These are phyloP conservation scores for Trypanosoma mega DNA, from an alignment of 208 protist genomes.

Conservation along the genomic window DNA sequence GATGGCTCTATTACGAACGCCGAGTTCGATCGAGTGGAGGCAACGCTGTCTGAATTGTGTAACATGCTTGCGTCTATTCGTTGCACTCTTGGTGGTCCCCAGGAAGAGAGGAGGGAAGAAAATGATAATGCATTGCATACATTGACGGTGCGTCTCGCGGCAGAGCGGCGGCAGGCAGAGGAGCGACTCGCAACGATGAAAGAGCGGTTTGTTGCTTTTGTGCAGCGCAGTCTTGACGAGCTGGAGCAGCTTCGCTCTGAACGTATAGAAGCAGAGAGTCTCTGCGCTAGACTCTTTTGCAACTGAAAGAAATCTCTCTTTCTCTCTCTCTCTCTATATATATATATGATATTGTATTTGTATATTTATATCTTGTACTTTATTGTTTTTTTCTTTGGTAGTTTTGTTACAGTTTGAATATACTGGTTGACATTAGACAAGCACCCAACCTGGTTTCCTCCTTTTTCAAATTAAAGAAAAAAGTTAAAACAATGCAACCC, in stretches of 20 bases:
- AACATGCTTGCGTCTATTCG: too few relatives aligned
- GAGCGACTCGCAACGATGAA: conserved; percentile 9
- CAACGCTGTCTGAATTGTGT: too few relatives aligned
- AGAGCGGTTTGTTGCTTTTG: conserved; percentile 11
- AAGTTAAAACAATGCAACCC: too few relatives aligned
- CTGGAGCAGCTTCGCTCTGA: conserved; percentile 15
- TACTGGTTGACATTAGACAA: too few relatives aligned
- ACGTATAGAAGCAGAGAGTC: conserved; percentile 14
- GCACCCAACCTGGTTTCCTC: too few relatives aligned
- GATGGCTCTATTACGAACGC: too few relatives aligned
- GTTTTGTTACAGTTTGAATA: too few relatives aligned
- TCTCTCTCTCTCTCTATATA: background rate
- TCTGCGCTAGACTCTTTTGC: conserved; percentile 13
- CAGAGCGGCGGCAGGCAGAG: conserved; percentile 10
- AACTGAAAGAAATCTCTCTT: conserved; percentile 2
- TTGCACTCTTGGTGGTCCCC: background rate
- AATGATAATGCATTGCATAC: too few relatives aligned
- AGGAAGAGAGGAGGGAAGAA: too few relatives aligned
- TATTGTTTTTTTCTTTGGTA: conserved; percentile 5
- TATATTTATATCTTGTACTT: conserved; percentile 6
- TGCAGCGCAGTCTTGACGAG: conserved; percentile 13
- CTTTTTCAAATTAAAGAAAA: too few relatives aligned
- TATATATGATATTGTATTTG: conserved; percentile 7
- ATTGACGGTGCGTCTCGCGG: background rate
- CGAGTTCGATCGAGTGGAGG: too few relatives aligned